phyloP scores from a whole-genome alignment of 2,329 filamentous ascomycete species.

The Amphichorda felina region DNA sequence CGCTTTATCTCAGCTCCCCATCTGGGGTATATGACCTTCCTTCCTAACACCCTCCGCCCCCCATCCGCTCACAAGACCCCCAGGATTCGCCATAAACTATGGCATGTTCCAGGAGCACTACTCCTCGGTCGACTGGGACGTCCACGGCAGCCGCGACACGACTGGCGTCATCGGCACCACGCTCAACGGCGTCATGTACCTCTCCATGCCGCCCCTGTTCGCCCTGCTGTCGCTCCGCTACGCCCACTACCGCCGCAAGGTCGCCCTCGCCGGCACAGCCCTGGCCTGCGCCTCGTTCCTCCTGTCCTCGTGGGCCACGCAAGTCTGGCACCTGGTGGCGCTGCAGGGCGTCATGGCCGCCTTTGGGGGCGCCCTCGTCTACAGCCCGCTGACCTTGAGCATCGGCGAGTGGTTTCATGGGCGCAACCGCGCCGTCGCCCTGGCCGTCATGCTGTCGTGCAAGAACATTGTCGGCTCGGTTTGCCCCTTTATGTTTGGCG shows the following conservation, averaged over 20 bases:
- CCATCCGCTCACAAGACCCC: not conserved
- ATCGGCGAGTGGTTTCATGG: constrained; percentile 8
- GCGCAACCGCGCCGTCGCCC: constrained; percentile 7
- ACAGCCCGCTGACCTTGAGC: constrained; percentile 7
- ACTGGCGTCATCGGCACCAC: constrained; percentile 9
- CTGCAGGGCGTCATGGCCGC: constrained; percentile 7
- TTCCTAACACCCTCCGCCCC: not conserved
- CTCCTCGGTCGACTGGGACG: constrained; percentile 5
- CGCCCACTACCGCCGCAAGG: constrained; percentile 5
- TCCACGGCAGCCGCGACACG: constrained; percentile 4
- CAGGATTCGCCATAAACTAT: constrained; percentile 9
- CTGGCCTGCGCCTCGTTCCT: constrained; percentile 7
- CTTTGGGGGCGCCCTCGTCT: constrained; percentile 7
- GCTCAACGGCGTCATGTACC: constrained; percentile 8
- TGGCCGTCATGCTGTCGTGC: constrained; percentile 7
- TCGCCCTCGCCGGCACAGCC: constrained; percentile 5
- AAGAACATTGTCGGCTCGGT: constrained; percentile 7
- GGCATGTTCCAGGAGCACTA: constrained; percentile 9
- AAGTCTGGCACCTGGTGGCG: constrained; percentile 7
- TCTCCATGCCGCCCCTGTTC: constrained; percentile 9
- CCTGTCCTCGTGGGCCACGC: constrained; percentile 5
- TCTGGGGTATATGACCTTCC: constrained; percentile 3
- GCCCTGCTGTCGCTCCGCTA: constrained; percentile 7
- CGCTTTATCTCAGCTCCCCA: constrained; percentile 2
- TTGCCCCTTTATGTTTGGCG: constrained; percentile 7